Evolutionary conservation across 192 early-diverging fungal genomes (phyloP).

Genomic region (Coemansia sp.): DNA sequence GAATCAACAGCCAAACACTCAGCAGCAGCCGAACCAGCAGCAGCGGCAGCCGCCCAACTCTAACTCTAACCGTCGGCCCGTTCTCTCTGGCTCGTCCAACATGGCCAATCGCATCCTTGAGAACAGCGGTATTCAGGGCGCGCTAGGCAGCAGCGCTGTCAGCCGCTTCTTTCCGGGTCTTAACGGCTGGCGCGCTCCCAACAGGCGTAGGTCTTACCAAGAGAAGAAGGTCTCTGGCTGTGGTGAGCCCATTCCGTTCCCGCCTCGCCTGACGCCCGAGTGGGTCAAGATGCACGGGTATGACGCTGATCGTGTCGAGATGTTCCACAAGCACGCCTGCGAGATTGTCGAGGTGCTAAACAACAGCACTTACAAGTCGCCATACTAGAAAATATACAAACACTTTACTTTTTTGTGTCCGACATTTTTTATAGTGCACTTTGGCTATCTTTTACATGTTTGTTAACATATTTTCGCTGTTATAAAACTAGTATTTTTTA

Average conservation of each 20-base stretch:
- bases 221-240: slow-evolving; percentile 22
- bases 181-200: neutral
- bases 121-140: slow-evolving; percentile 27
- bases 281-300: slow-evolving; percentile 54
- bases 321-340: slow-evolving; percentile 44
- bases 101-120: slow-evolving; percentile 31
- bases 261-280: slow-evolving; percentile 41
- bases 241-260: slow-evolving; percentile 41
- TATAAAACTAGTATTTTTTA: neutral
- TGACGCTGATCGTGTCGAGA: slow-evolving; percentile 39
- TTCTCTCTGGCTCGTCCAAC: slow-evolving; percentile 36
- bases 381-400: slow-evolving; percentile 35
- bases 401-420: neutral
- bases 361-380: slow-evolving; percentile 55
- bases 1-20: neutral
- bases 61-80: neutral
- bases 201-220: slow-evolving; percentile 32
- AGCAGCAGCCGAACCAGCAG: slow-evolving; percentile 12
- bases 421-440: neutral
- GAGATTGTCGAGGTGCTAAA: slow-evolving; percentile 50
- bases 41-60: slow-evolving; percentile 19
- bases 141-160: slow-evolving; percentile 33
- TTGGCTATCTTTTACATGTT: neutral
- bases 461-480: neutral
- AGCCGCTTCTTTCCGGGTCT: slow-evolving; percentile 50